phyloP scores from a whole-genome alignment of 2,329 filamentous ascomycete genomes.

The Calonectria hongkongensis region DNA sequence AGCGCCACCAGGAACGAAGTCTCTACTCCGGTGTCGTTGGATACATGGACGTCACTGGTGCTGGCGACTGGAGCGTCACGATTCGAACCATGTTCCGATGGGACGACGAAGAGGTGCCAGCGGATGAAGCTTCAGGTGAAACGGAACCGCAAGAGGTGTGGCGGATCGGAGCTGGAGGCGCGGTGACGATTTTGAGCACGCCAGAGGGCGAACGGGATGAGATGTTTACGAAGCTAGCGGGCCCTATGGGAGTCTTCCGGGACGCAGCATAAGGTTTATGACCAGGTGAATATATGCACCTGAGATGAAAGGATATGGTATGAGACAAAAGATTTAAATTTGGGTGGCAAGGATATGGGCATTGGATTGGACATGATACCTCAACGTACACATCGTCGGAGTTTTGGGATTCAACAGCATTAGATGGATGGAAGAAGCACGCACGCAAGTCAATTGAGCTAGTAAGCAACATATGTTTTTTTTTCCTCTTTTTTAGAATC shows the following conservation, averaged over 20 bases:
- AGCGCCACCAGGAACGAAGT: slow-evolving; percentile 77
- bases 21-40: slow-evolving; percentile 93
- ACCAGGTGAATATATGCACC: background rate
- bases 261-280: slow-evolving; percentile 55
- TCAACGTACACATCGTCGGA: slow-evolving; percentile 60
- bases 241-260: slow-evolving; percentile 71
- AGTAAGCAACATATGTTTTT: slow-evolving; percentile 24
- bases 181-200: slow-evolving; percentile 89
- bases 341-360: slow-evolving; percentile 24
- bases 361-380: slow-evolving; percentile 55
- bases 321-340: slow-evolving; percentile 11
- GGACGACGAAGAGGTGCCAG: slow-evolving; percentile 73
- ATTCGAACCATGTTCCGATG: slow-evolving; percentile 88
- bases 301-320: slow-evolving; percentile 7
- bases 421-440: slow-evolving; percentile 45
- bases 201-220: slow-evolving; percentile 89
- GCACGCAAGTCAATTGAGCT: slow-evolving; percentile 29
- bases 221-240: slow-evolving; percentile 86
- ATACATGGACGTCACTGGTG: slow-evolving; percentile 90
- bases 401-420: slow-evolving; percentile 56
- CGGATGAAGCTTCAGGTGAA: slow-evolving; percentile 52
- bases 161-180: slow-evolving; percentile 92
- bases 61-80: slow-evolving; percentile 92
- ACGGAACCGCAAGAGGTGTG: slow-evolving; percentile 74
- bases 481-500: background rate